phyloP scores from a whole-genome alignment of 116 monocot genomes.

The Iris pallida region DNA sequence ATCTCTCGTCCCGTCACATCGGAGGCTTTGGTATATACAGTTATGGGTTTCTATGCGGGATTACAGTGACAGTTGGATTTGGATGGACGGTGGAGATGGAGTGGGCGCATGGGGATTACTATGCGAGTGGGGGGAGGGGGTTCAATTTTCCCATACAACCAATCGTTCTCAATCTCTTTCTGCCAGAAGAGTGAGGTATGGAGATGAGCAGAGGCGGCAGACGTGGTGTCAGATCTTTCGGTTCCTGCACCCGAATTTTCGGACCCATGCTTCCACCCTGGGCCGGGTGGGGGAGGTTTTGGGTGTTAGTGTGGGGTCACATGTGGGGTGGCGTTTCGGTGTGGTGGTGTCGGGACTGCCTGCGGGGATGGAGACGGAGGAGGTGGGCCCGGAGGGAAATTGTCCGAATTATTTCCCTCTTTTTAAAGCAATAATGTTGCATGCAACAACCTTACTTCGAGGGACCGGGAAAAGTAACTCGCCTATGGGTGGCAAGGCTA shows the following conservation, averaged over 20 bases:
- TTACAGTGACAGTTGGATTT: neutral
- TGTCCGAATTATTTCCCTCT: neutral
- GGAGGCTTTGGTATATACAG: neutral
- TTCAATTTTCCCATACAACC: neutral
- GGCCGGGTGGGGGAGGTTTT: neutral
- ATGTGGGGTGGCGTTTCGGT: neutral
- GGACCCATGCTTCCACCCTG: neutral
- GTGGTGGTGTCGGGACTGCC: neutral
- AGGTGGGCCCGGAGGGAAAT: neutral
- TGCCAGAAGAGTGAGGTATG: slow-evolving; percentile 10
- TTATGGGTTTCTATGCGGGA: neutral
- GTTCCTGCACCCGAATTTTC: neutral
- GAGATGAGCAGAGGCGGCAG: slow-evolving; percentile 7
- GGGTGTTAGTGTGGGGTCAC: neutral
- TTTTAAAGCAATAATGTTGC: slow-evolving; percentile 2
- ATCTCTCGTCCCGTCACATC: neutral
- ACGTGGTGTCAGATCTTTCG: neutral
- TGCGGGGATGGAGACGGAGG: neutral
- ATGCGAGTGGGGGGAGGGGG: neutral
- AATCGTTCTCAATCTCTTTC: slow-evolving; percentile 3
- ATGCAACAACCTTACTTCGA: too few species aligned
- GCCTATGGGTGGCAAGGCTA: too few species aligned
- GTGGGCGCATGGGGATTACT: neutral
- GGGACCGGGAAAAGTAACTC: too few species aligned
- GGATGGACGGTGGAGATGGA: neutral